Evolutionary conservation across 169 alveolate species (phyloP).

Genomic region (Cryptosporidium xiaoi): DNA sequence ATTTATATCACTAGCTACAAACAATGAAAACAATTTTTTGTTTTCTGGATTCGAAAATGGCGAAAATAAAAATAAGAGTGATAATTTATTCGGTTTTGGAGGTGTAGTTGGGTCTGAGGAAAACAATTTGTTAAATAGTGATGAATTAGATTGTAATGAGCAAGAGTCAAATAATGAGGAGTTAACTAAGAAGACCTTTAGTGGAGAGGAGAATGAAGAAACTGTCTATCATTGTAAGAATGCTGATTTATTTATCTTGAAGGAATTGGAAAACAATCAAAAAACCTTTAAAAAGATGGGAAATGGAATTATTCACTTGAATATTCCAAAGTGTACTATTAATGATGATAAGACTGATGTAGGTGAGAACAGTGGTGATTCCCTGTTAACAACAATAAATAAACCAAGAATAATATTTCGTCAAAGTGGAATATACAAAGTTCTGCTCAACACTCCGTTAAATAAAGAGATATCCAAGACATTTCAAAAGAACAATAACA

Average conservation of each 20-base stretch:
- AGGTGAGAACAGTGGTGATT: not conserved
- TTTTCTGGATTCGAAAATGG: constrained; percentile 43
- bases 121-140: not conserved
- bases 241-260: constrained; percentile 47
- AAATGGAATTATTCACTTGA: constrained; percentile 43
- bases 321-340: constrained; percentile 15
- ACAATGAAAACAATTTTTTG: constrained; percentile 29
- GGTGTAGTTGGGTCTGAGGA: not conserved
- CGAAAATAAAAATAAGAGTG: not conserved
- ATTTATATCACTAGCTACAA: constrained; percentile 37
- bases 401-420: constrained; percentile 68
- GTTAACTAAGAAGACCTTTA: constrained; percentile 16
- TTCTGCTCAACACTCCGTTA: constrained; percentile 50
- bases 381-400: not conserved
- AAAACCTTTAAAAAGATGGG: constrained; percentile 45
- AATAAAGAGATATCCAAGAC: constrained; percentile 48
- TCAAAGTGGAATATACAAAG: constrained; percentile 63
- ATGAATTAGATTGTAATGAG: constrained; percentile 2
- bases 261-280: constrained; percentile 11
- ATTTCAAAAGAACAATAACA: constrained; percentile 37
- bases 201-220: constrained; percentile 69
- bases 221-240: constrained; percentile 44
- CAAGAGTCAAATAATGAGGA: constrained; percentile 36
- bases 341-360: not conserved
- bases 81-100: not conserved